phyloP scores from a whole-genome alignment of 2,329 filamentous ascomycete genomes.

The Calonectria hawksworthii region DNA sequence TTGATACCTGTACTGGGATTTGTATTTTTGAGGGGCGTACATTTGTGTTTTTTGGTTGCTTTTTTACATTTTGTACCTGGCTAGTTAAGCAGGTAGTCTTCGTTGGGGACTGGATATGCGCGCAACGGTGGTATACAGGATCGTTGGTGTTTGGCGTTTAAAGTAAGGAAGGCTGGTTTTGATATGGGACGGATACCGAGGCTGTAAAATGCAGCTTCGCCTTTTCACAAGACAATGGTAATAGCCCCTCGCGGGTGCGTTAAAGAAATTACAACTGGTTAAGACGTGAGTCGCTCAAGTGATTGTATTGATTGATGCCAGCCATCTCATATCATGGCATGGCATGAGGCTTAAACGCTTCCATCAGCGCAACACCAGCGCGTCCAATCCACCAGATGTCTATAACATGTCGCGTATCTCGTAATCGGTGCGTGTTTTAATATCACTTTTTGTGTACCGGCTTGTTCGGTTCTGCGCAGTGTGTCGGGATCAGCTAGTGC shows the following conservation, averaged over 20 bases:
- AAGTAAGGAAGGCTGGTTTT: constrained; percentile 19
- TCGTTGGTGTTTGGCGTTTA: constrained; percentile 36
- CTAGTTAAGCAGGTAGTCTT: constrained; percentile 34
- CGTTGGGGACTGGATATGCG: constrained; percentile 40
- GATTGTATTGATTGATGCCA: constrained; percentile 10
- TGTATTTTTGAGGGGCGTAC: constrained; percentile 28
- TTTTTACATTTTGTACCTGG: constrained; percentile 24
- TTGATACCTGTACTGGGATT: constrained; percentile 33
- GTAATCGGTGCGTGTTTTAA: neutral
- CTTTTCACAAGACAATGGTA: constrained; percentile 22
- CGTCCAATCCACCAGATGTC: neutral
- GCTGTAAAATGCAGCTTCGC: constrained; percentile 9
- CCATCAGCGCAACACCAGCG: neutral
- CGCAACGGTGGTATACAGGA: constrained; percentile 37
- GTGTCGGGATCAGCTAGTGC: neutral
- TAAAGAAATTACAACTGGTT: neutral
- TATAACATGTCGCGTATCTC: constrained; percentile 1
- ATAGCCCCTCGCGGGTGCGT: constrained; percentile 22
- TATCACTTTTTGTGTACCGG: neutral
- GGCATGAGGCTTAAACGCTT: neutral
- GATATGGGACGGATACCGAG: constrained; percentile 25
- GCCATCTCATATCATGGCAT: neutral
- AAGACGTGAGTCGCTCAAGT: neutral
- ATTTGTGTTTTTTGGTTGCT: constrained; percentile 28
- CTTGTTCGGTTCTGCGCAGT: neutral